phyloP scores from a whole-genome alignment of 768 basidiomycete species.

The Candolleomyces efflorescens region DNA sequence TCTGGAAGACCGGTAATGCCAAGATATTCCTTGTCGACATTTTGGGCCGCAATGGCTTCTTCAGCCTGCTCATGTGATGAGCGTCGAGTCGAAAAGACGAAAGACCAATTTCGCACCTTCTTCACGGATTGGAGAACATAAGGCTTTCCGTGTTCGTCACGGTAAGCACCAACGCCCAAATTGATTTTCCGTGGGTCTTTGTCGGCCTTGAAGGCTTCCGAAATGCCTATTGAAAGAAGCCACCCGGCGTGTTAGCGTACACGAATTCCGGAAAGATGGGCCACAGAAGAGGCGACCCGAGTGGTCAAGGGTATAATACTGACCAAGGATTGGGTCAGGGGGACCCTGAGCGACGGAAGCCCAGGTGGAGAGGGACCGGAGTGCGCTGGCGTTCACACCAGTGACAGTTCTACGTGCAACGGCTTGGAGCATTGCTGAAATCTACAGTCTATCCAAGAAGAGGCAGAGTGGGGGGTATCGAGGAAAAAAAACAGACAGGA shows the following conservation, averaged over 20 bases:
- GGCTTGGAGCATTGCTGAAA: conserved; percentile 37
- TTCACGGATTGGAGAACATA: conserved; percentile 88
- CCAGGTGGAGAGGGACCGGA: conserved; percentile 69
- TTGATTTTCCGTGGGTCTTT: conserved; percentile 91
- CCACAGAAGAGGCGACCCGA: background rate
- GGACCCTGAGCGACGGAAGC: conserved; percentile 80
- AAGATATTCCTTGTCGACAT: conserved; percentile 92
- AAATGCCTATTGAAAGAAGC: conserved; percentile 53
- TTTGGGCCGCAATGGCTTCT: conserved; percentile 56
- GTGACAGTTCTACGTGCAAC: conserved; percentile 48
- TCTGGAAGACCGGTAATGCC: conserved; percentile 88
- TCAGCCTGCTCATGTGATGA: conserved; percentile 56
- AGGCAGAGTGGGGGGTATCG: conserved; percentile 14
- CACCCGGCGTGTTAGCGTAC: conserved; percentile 2
- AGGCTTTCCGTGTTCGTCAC: conserved; percentile 92
- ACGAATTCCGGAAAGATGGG: conserved; percentile 6
- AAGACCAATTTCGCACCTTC: conserved; percentile 50
- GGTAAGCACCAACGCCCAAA: conserved; percentile 95
- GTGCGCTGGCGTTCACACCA: conserved; percentile 28
- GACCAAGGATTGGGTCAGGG: conserved; percentile 91
- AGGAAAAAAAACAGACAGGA: conserved; percentile 5
- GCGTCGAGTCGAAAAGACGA: conserved; percentile 1
- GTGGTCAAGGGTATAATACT: conserved; percentile 9
- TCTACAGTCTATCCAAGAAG: no score
- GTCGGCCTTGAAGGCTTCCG: conserved; percentile 97